These are phyloP conservation scores for Paralagenidium karlingii DNA, from an alignment of 352 stramenopile genomes.

Conservation along the genomic window DNA sequence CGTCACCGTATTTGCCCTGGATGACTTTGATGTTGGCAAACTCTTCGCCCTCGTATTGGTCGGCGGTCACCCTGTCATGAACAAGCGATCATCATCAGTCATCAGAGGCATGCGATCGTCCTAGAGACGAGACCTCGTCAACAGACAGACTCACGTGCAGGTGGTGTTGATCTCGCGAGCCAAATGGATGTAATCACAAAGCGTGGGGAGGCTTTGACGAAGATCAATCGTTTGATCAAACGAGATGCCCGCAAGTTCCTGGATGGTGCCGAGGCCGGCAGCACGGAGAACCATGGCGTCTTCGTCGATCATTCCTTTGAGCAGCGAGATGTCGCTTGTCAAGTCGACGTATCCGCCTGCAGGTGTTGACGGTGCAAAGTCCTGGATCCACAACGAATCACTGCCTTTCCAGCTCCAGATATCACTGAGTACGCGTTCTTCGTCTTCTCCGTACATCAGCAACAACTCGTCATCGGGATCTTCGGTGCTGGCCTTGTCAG, in stretches of 20 bases:
- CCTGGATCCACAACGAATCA: constrained; percentile 19
- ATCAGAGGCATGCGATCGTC: neutral
- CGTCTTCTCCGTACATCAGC: constrained; percentile 48
- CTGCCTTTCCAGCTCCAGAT: constrained; percentile 49
- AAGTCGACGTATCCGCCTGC: constrained; percentile 27
- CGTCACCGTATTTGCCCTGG: constrained; percentile 13
- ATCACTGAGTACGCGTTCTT: constrained; percentile 37
- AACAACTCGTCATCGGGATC: constrained; percentile 35
- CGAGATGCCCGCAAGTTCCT: constrained; percentile 50
- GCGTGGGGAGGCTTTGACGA: constrained; percentile 27
- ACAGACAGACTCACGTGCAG: constrained; percentile 21
- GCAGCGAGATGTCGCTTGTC: constrained; percentile 26
- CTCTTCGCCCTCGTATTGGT: constrained; percentile 31
- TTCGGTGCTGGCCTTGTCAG: constrained; percentile 23
- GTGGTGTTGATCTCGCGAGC: constrained; percentile 39
- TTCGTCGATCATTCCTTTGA: constrained; percentile 30
- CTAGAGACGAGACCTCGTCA: neutral
- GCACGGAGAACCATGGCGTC: constrained; percentile 37
- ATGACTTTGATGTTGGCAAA: constrained; percentile 22
- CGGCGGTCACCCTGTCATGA: constrained; percentile 21
- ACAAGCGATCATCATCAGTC: neutral
- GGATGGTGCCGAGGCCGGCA: constrained; percentile 62
- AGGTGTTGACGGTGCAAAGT: constrained; percentile 22
- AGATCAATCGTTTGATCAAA: constrained; percentile 37
- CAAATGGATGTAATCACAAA: constrained; percentile 60